Evolutionary conservation across 495 filamentous ascomycete species (phyloP).

Genomic region (Podospora appendiculata): DNA sequence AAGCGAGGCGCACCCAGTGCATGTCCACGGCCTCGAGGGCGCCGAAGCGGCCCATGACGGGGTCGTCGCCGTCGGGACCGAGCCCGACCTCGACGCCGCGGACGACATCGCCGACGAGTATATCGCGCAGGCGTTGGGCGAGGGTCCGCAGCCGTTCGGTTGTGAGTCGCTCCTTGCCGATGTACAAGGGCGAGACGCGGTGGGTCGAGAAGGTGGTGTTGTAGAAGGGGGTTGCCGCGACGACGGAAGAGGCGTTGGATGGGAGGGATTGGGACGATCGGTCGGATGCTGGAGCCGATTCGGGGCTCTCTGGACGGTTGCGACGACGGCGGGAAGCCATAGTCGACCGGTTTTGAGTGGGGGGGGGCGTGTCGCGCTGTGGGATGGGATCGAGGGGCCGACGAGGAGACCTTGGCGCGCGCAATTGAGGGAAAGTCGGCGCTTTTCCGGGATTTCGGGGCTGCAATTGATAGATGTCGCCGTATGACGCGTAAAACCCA

Average conservation of each 20-base stretch:
- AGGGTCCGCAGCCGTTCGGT: constrained; percentile 21
- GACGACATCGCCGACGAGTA: constrained; percentile 39
- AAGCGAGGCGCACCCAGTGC: constrained; percentile 16
- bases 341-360: background rate
- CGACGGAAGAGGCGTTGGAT: background rate
- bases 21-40: constrained; percentile 29
- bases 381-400: background rate
- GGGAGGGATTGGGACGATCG: background rate
- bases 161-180: constrained; percentile 22
- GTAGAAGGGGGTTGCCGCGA: constrained; percentile 26
- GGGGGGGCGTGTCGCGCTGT: background rate
- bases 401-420: too few species aligned
- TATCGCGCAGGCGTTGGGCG: constrained; percentile 32
- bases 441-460: too few species aligned
- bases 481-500: too few species aligned
- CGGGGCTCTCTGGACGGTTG: background rate
- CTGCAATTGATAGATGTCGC: too few species aligned
- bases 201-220: constrained; percentile 42
- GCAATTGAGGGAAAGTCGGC: too few species aligned
- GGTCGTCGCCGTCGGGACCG: constrained; percentile 9
- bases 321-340: background rate
- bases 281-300: background rate
- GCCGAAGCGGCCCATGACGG: constrained; percentile 27
- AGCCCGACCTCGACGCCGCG: constrained; percentile 38
- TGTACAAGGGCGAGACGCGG: constrained; percentile 35